Conservation (phyloP, 2,329 filamentous ascomycete species). For the Curvularia eragrostidis region DNA sequence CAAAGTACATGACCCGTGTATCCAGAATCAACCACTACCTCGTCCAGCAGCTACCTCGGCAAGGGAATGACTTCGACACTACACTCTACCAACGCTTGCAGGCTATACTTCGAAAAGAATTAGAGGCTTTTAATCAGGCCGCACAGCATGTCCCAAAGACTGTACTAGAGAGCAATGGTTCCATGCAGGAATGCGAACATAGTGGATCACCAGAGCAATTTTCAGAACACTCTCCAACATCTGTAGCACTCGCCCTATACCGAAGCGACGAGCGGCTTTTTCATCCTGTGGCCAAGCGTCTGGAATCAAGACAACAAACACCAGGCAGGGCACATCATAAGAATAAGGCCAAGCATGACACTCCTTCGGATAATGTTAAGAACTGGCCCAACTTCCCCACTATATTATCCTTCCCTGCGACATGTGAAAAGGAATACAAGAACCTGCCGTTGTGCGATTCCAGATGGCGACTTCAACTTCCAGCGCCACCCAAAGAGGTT, state of each 20-base stretch:
- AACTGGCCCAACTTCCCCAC: conserved; percentile 29
- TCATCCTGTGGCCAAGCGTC: not conserved
- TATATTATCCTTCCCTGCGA: conserved; percentile 40
- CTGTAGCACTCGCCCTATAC: conserved; percentile 5
- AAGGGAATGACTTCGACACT: conserved; percentile 26
- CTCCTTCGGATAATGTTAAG: conserved; percentile 31
- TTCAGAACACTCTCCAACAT: not conserved
- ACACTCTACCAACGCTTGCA: conserved; percentile 29
- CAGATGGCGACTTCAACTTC: conserved; percentile 41
- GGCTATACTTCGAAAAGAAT: conserved; percentile 29
- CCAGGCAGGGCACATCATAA: conserved; percentile 7
- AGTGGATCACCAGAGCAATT: not conserved
- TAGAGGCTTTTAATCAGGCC: conserved; percentile 23
- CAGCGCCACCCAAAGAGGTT: conserved; percentile 6
- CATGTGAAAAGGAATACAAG: conserved; percentile 30
- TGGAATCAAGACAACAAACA: not conserved
- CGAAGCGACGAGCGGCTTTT: not conserved
- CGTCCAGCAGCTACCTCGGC: conserved; percentile 25
- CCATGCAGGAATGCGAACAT: conserved; percentile 2
- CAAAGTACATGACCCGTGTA: conserved; percentile 30
- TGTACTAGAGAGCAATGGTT: conserved; percentile 9
- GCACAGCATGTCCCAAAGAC: conserved; percentile 5
- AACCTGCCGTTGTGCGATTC: conserved; percentile 30
- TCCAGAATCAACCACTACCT: conserved; percentile 36
- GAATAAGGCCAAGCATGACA: conserved; percentile 36